phyloP scores from a whole-genome alignment of 2,329 filamentous ascomycete genomes.

The Metarhizium anisopliae region DNA sequence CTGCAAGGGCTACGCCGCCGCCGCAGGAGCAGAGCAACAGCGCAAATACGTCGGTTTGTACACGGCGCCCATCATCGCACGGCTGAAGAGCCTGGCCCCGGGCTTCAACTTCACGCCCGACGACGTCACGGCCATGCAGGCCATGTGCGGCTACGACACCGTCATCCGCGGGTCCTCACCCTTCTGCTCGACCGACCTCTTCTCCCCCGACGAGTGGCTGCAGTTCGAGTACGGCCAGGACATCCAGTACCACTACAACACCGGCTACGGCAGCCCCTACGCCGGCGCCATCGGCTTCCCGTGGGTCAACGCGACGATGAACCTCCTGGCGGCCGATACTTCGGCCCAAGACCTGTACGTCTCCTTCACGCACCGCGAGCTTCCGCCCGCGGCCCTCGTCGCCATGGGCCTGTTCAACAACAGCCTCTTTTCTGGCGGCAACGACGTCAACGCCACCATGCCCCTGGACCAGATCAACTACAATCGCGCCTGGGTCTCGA shows the following conservation, averaged over 20 bases:
- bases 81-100: conserved; percentile 42
- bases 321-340: conserved; percentile 32
- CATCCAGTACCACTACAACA: conserved; percentile 55
- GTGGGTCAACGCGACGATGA: conserved; percentile 55
- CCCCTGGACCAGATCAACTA: conserved; percentile 54
- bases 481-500: conserved; percentile 53
- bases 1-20: too few species aligned
- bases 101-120: conserved; percentile 54
- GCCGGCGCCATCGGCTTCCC: conserved; percentile 53
- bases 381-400: conserved; percentile 57
- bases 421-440: conserved; percentile 42
- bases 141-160: conserved; percentile 57
- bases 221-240: conserved; percentile 57
- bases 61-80: conserved; percentile 43
- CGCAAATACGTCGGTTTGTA: too few species aligned
- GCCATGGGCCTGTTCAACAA: conserved; percentile 65
- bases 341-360: conserved; percentile 51
- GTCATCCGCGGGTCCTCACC: conserved; percentile 53
- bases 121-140: conserved; percentile 58
- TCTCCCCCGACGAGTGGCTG: conserved; percentile 56
- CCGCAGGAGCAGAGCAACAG: too few species aligned
- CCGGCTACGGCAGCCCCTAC: conserved; percentile 52
- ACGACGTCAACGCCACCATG: conserved; percentile 53
- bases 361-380: conserved; percentile 60
- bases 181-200: conserved; percentile 52